Conservation (phyloP, 2,329 filamentous ascomycete species). For the Scortechinia acanthostroma region DNA sequence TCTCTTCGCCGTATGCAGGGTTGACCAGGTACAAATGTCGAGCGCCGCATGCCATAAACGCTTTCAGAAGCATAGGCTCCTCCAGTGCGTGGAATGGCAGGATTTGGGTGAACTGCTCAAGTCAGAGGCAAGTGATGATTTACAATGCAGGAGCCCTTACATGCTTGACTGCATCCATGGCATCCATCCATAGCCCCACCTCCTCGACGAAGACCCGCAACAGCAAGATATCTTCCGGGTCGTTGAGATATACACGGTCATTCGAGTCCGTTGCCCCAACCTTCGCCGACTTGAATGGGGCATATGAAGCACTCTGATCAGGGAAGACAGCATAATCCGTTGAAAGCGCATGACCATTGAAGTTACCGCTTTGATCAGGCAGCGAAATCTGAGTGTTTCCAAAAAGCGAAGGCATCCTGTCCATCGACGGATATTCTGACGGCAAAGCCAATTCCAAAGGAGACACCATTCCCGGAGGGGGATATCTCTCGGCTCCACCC, state of each 20-base stretch:
- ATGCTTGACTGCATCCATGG: conserved; percentile 57
- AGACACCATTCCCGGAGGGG: conserved; percentile 26
- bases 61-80: conserved; percentile 58
- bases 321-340: neutral
- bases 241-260: neutral
- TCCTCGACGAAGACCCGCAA: neutral
- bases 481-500: conserved; percentile 52
- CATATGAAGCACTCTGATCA: conserved; percentile 24
- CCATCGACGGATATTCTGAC: neutral
- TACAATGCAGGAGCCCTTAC: conserved; percentile 1
- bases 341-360: neutral
- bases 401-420: neutral
- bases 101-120: conserved; percentile 50
- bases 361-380: neutral
- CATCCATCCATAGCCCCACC: conserved; percentile 62
- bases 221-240: neutral
- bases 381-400: neutral
- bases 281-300: neutral
- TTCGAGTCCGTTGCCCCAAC: neutral
- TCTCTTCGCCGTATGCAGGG: conserved; percentile 36
- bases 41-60: conserved; percentile 59
- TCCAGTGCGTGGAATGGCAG: conserved; percentile 54
- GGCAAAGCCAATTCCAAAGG: conserved; percentile 4
- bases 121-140: no score
- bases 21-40: conserved; percentile 54